Evolutionary conservation across 495 filamentous ascomycete species (phyloP), one percentile per base, ranked within the genome.

Genomic region (Aspergillus hancockii): DNA sequence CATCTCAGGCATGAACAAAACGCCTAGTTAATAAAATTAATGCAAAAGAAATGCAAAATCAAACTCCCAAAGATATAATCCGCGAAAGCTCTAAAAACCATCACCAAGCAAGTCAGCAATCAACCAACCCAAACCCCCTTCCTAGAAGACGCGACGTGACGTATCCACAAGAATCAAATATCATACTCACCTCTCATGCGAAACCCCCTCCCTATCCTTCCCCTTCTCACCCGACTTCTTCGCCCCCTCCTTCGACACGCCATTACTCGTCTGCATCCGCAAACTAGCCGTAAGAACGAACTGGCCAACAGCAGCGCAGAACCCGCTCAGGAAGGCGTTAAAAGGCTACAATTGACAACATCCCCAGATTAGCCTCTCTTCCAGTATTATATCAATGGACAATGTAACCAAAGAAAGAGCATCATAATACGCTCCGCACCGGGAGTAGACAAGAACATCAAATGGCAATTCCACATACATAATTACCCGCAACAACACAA

Each of bases 11-110:
- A n/a, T n/a, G 54, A 34, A 54, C 55, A 57, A 46, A 57, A 51
- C 57, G 41, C 23, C 76, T 77, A 98, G 82, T 98, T 98, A 79
- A 98, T 98, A 73, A 98, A 98, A 80, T 98, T 98, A 65, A 97
- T 88, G 76, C 94, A 98, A 82, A 98, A 98, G 80, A 98, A 96
- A 80, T 98, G 94, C 73, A 98, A 76, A 67, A 98, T 90, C 72
- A 98, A 67, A 70, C 92, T 96, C 67, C 92, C 93, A 57, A 97
- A 91, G 61, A 98, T 86, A 67, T 88, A 98, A 81, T 98, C 94
- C 65, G 94, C 94, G 73, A 98, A 98, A 16, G 94, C 95, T 71
- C 93, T 94, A 63, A 58, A 63, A 28, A 7, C 28, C 53, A 52
- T 12, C 19, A 52, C 16, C 36, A 25, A 47, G 13, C n/a, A 45